Evolutionary conservation across 305 asterid genomes (phyloP).

Genomic region (Plantago coronopus): DNA sequence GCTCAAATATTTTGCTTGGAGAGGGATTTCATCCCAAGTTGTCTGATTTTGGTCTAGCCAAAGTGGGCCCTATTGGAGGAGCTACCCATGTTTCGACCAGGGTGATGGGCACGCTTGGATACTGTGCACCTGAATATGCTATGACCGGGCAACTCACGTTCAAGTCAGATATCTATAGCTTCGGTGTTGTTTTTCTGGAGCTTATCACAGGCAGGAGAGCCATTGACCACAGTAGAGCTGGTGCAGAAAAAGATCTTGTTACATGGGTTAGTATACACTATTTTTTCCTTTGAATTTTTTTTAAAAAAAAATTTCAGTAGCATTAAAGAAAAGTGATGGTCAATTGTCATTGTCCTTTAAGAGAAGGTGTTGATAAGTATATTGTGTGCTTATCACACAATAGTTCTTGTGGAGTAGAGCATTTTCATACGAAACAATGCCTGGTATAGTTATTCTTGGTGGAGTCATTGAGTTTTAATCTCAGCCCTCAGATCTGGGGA

Average conservation of each 20-base stretch:
- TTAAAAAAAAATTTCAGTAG: neutral
- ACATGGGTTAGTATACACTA: slow-evolving; percentile 49
- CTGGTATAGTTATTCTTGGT: too few relatives aligned
- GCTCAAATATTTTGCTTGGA: slow-evolving; percentile 76
- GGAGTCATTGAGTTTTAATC: neutral
- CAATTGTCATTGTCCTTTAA: too few relatives aligned
- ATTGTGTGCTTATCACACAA: neutral
- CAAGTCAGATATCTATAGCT: slow-evolving; percentile 80
- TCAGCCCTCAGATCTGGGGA: neutral
- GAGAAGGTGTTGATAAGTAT: neutral
- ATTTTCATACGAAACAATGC: too few relatives aligned
- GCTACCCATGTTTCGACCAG: slow-evolving; percentile 80
- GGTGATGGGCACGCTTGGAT: slow-evolving; percentile 93
- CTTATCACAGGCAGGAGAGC: slow-evolving; percentile 76
- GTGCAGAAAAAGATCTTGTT: slow-evolving; percentile 53
- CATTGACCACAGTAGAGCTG: slow-evolving; percentile 40
- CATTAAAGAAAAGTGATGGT: too few relatives aligned
- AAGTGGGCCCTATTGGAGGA: slow-evolving; percentile 72
- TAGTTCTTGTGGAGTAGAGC: neutral
- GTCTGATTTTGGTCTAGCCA: slow-evolving; percentile 91
- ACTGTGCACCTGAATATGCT: slow-evolving; percentile 87
- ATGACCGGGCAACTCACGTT: slow-evolving; percentile 82
- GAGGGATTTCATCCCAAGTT: slow-evolving; percentile 60
- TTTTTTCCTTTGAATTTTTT: slow-evolving; percentile 7
- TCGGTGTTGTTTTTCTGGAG: slow-evolving; percentile 86